A percentile compares a stretch with the other conserved stretches of the same genome.
These are phyloP conservation scores for Oryza coarctata DNA, from an alignment of 176 grass and related monocot genomes.

Conservation along the genomic window DNA sequence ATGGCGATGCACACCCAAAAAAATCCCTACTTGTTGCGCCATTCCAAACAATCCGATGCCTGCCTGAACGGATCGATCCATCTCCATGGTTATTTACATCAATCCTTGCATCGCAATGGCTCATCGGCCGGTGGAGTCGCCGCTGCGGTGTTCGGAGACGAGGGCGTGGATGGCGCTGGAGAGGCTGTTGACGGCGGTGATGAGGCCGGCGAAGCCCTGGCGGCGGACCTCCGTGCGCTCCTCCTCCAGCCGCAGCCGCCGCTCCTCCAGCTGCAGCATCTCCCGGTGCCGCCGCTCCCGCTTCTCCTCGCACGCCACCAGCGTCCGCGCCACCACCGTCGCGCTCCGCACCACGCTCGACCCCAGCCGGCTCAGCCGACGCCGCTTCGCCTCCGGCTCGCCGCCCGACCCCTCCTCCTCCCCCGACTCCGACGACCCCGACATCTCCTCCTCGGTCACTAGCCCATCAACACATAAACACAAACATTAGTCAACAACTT, in stretches of 20 bases:
- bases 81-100: conserved; percentile 45
- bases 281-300: conserved; percentile 87
- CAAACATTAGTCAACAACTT: background rate
- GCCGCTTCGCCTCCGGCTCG: conserved; percentile 80
- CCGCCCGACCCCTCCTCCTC: conserved; percentile 32
- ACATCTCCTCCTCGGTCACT: conserved; percentile 77
- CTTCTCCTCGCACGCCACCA: conserved; percentile 95
- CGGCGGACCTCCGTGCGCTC: conserved; percentile 78
- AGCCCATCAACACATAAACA: background rate
- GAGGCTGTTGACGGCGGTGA: conserved; percentile 88
- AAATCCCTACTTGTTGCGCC: background rate
- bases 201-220: conserved; percentile 79
- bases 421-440: conserved; percentile 63
- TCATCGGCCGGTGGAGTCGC: conserved; percentile 49
- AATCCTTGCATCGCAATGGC: background rate
- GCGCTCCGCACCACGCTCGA: conserved; percentile 92
- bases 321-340: conserved; percentile 76
- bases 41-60: background rate
- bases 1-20: conserved; percentile 6
- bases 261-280: conserved; percentile 84
- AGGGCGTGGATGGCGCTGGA: conserved; percentile 88
- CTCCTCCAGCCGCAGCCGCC: conserved; percentile 79
- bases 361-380: conserved; percentile 56
- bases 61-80: background rate
- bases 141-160: conserved; percentile 77